phyloP scores from a whole-genome alignment of 1,139 yeast species.

The Suhomyces taliae region DNA sequence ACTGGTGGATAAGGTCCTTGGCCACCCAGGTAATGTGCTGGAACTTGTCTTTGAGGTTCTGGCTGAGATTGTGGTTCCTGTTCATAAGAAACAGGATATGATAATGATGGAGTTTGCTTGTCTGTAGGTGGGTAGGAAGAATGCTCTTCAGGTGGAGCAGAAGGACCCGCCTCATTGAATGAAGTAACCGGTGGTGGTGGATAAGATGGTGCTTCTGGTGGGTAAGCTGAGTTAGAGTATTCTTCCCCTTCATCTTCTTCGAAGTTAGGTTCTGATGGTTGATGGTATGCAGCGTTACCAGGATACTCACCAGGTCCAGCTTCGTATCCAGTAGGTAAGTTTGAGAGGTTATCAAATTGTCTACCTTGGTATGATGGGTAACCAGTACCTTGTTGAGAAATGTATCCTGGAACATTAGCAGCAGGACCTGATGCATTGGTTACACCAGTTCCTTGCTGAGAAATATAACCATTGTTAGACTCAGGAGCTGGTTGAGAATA shows the following conservation, averaged over 20 bases:
- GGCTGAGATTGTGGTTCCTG: neutral
- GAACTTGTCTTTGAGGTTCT: too few species aligned
- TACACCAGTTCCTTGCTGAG: conserved; percentile 9
- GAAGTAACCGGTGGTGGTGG: neutral
- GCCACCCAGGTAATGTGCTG: too few species aligned
- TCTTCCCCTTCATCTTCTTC: conserved; percentile 10
- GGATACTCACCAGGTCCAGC: neutral
- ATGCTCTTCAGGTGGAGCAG: neutral
- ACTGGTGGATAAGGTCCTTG: conserved; percentile 9
- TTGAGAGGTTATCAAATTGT: neutral
- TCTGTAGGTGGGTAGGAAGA: conserved; percentile 5
- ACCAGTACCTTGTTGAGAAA: neutral
- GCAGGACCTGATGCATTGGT: neutral
- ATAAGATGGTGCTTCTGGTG: neutral
- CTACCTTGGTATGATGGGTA: neutral
- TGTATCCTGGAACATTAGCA: neutral
- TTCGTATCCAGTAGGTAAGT: conserved; percentile 2
- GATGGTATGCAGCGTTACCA: conserved; percentile 5
- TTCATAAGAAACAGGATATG: conserved; percentile 9
- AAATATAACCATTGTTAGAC: conserved; percentile 3
- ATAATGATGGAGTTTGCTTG: conserved; percentile 1
- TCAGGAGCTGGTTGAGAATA: neutral
- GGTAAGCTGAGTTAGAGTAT: neutral
- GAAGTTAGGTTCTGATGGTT: conserved; percentile 14
- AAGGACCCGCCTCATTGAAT: neutral